Percentiles rank a stretch among this genome's conserved stretches.
These are phyloP conservation scores for Boletus subparvulus DNA, from an alignment of 768 basidiomycete species.

Conservation along the genomic window DNA sequence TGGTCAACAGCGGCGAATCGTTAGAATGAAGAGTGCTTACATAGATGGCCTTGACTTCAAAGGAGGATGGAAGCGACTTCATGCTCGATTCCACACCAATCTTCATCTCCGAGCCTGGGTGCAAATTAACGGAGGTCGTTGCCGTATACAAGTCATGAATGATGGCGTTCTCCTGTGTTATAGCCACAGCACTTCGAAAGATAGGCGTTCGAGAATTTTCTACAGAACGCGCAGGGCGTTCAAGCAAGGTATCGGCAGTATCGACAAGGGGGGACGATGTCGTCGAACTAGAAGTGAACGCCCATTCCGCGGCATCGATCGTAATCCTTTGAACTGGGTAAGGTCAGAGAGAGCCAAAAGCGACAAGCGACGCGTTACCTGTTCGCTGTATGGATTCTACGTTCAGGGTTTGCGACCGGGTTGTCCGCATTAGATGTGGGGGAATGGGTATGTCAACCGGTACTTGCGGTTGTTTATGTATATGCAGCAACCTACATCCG, in stretches of 20 bases:
- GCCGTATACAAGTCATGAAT: conserved; percentile 16
- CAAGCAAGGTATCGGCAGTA: background rate
- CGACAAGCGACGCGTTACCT: background rate
- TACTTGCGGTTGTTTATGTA: background rate
- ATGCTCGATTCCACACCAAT: conserved; percentile 6
- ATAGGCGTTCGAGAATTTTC: background rate
- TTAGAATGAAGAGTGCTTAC: background rate
- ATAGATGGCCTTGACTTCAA: conserved; percentile 10
- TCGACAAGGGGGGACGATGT: background rate
- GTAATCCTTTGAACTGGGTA: conserved; percentile 4
- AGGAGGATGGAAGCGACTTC: conserved; percentile 6
- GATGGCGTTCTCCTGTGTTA: background rate
- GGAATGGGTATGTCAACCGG: background rate
- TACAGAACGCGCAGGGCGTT: background rate
- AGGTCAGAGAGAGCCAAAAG: background rate
- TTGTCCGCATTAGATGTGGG: background rate
- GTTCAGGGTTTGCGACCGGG: background rate
- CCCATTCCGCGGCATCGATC: conserved; percentile 4
- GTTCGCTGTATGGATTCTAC: conserved; percentile 8
- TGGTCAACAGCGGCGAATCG: background rate
- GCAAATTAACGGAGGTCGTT: background rate
- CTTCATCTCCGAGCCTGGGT: conserved; percentile 3
- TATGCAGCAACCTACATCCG: background rate
- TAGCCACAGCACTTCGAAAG: background rate
- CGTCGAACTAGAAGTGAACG: background rate